Percentiles rank a stretch among this genome's conserved stretches.
phyloP scores from a whole-genome alignment of 1,139 yeast species.

The Debaryomyces nepalensis region DNA sequence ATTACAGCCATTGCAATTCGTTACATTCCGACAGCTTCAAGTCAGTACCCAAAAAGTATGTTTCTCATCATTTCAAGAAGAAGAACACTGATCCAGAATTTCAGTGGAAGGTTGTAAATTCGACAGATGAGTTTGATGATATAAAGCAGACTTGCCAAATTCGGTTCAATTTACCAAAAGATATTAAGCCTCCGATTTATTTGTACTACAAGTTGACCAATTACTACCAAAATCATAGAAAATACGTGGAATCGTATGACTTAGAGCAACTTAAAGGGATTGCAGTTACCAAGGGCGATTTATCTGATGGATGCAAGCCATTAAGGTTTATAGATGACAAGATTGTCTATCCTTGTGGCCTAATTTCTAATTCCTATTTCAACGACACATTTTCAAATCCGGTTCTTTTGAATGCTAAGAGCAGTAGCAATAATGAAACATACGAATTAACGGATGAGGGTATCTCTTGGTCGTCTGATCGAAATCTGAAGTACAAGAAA shows the following conservation, averaged over 20 bases:
- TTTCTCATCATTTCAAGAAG: slow-evolving; percentile 57
- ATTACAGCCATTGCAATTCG: slow-evolving; percentile 61
- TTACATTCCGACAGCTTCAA: slow-evolving; percentile 42
- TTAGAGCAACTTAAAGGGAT: slow-evolving; percentile 65
- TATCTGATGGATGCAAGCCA: slow-evolving; percentile 64
- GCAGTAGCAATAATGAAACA: slow-evolving; percentile 48
- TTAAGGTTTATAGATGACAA: slow-evolving; percentile 50
- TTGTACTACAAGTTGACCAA: slow-evolving; percentile 73
- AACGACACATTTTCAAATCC: slow-evolving; percentile 75
- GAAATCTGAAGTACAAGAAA: slow-evolving; percentile 70
- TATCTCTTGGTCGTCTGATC: slow-evolving; percentile 88
- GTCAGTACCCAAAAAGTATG: slow-evolving; percentile 56
- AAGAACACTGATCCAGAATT: slow-evolving; percentile 48
- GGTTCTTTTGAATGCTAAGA: slow-evolving; percentile 49
- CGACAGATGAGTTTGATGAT: slow-evolving; percentile 41
- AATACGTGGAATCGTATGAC: slow-evolving; percentile 74
- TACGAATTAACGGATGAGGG: slow-evolving; percentile 69
- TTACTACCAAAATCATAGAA: slow-evolving; percentile 78
- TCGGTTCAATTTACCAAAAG: slow-evolving; percentile 62
- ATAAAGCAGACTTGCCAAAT: slow-evolving; percentile 52
- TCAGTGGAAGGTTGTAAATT: slow-evolving; percentile 55
- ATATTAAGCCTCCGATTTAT: slow-evolving; percentile 63
- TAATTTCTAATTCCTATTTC: slow-evolving; percentile 90
- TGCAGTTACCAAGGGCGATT: slow-evolving; percentile 51
- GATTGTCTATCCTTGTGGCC: slow-evolving; percentile 84